Conservation (phyloP, 495 filamentous ascomycete species). For the Cercophora scortea region DNA sequence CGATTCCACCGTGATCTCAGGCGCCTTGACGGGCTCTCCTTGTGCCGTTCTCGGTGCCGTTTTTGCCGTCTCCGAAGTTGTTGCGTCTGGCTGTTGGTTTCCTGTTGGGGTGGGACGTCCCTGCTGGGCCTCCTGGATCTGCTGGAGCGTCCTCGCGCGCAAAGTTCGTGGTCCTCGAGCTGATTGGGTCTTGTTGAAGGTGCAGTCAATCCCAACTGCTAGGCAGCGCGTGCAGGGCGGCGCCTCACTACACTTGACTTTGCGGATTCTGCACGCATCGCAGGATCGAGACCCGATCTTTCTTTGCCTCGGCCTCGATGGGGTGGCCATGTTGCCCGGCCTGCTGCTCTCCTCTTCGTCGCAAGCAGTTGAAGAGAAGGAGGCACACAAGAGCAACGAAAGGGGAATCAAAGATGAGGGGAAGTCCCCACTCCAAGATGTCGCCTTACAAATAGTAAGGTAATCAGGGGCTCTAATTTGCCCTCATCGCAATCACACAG, state of each 20-base stretch:
- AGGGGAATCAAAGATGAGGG: no score
- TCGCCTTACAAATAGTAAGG: no score
- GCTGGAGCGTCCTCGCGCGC: slow-evolving; percentile 19
- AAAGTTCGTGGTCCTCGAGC: slow-evolving; percentile 28
- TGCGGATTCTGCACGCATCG: slow-evolving; percentile 41
- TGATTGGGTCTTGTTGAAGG: slow-evolving; percentile 26
- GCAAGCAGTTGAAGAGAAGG: no score
- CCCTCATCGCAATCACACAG: no score
- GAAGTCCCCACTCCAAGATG: no score
- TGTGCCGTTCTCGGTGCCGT: not conserved
- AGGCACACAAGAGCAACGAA: no score
- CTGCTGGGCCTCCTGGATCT: slow-evolving; percentile 10
- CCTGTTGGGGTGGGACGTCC: not conserved
- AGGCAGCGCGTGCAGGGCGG: slow-evolving; percentile 19
- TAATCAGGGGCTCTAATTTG: no score
- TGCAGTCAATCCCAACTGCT: slow-evolving; percentile 30
- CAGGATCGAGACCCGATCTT: slow-evolving; percentile 39
- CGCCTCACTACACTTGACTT: slow-evolving; percentile 35
- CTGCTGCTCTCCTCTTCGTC: not conserved
- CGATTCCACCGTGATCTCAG: slow-evolving; percentile 11
- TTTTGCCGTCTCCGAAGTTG: not conserved
- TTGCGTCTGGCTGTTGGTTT: not conserved
- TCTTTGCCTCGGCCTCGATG: slow-evolving; percentile 12
- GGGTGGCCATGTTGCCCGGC: not conserved
- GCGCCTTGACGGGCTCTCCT: not conserved